Evolutionary conservation across 1,284 basidiomycete genomes (phyloP), one percentile per base, ranked within the genome.

Genomic region (Puccinia triticina): DNA sequence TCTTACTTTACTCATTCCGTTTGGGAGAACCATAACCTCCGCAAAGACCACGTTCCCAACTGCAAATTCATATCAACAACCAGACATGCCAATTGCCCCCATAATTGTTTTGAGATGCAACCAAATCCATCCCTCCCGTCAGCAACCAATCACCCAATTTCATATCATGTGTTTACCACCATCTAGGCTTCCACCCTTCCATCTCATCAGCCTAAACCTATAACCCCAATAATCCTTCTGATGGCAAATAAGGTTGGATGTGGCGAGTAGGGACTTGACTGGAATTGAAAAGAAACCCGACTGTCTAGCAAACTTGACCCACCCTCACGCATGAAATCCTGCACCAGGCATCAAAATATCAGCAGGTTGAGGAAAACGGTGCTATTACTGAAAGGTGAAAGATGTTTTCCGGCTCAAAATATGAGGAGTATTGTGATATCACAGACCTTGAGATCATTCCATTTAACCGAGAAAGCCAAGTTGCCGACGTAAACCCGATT

Each of bases 401-500:
- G 40, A 43, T 43, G 26, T 8, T 16, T 48, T 26, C 14, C 26
- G 40, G 34, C 12, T 48, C 40, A 23, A 46, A 21, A n/a, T 76
- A 29, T 37, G 43, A 48, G 2, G 48, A 34, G 40, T 14, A 37
- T 32, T 10, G 2, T 40, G 26, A 59, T 43, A n/a, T 46, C 26
- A 67, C 85, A 84, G 76, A 86, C 86, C 85, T 95, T 94, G 89
- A 98, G 90, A 89, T 97, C 95, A 89, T 93, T 92, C 89, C 96
- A 97, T 89, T 93, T 96, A 91, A 95, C 94, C 88, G 96, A 94
- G 90, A 97, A 98, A 87, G 93, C 93, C 88, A 98, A 91, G 88
- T 98, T 98, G 87, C 96, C 96, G 87, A 98, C 94, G 87, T 99
- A 98, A 86, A 98, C 94, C 84, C 96, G 91, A 88, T 98, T 96